Evolutionary conservation across 495 filamentous ascomycete species (phyloP), one percentile per base, ranked within the genome.

Genomic region (Penicillium nucicola): DNA sequence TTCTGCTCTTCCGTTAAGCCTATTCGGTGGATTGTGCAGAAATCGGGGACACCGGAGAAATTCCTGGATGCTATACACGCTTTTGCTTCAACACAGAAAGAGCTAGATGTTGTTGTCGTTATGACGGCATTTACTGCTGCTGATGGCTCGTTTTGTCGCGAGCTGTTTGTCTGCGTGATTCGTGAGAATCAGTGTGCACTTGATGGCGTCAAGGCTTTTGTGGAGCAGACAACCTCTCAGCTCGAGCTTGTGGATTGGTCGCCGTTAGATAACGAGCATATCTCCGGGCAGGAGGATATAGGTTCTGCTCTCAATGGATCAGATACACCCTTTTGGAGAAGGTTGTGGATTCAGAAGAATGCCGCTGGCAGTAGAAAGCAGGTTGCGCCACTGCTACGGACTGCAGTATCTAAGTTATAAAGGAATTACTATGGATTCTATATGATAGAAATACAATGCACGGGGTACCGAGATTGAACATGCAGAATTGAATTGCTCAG

Each of bases 301-400:
- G 67, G 74, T 13, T 45, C 55, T 31, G 42, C 45, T 5, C 20
- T 72, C 23, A 50, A 62, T 20, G 54, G 54, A 8, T 28, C 25
- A 8, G 48, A 65, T 9, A 33, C 32, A 2, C 52, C 44, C 0
- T n/a, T 42, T 6, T 71, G 65, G 64, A 58, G 65, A 7, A 58
- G 61, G 40, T 74, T 86, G 23, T 92, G 89, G 88, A 66, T 72
- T 55, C 92, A 96, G 75, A 68, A 65, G 19, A 77, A 84, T 56
- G 54, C 86, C 18, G 75, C 78, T 41, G 75, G 82, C 50, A 96
- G 91, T 67, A 75, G 92, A 57, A 97, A 97, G 71, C 85, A 90
- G 75, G 89, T 97, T 35, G 92, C 86, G 28, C 92, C 92, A 25
- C 69, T 95, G 67, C 53, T 97, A 57, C 80, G 90, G 60, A 79